These are phyloP conservation scores for Tricholoma terreum DNA, from an alignment of 768 basidiomycete genomes.

Conservation along the genomic window DNA sequence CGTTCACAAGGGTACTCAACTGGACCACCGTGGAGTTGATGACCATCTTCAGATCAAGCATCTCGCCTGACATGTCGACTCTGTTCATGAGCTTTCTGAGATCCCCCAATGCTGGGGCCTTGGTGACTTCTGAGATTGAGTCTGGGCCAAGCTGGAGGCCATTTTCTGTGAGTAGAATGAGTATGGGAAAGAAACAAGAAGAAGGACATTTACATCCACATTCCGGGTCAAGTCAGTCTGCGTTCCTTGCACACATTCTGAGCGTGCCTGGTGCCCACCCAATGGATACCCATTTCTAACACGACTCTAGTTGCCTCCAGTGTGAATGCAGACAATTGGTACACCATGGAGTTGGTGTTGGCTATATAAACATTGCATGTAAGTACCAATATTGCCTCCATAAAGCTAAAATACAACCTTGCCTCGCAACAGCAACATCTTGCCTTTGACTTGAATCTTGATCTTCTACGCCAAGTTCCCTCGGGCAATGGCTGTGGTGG, in stretches of 20 bases:
- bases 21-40: too few species aligned
- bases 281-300: slow-evolving; percentile 87
- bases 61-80: too few species aligned
- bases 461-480: slow-evolving; percentile 88
- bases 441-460: slow-evolving; percentile 43
- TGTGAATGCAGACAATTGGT: slow-evolving; percentile 83
- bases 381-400: neutral
- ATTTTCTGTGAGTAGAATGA: neutral
- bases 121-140: too few species aligned
- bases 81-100: too few species aligned
- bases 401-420: slow-evolving; percentile 25
- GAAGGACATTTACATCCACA: slow-evolving; percentile 59
- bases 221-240: slow-evolving; percentile 91
- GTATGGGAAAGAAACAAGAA: neutral
- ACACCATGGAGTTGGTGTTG: slow-evolving; percentile 92
- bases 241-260: slow-evolving; percentile 90
- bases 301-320: slow-evolving; percentile 82
- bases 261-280: slow-evolving; percentile 86
- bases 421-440: slow-evolving; percentile 80
- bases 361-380: slow-evolving; percentile 23
- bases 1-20: too few species aligned
- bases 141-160: too few species aligned
- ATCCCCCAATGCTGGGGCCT: too few species aligned
- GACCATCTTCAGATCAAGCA: too few species aligned
- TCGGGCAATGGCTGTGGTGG: slow-evolving; percentile 86